These are phyloP conservation scores for Fonsecaea nubica DNA, from an alignment of 2,329 filamentous ascomycete genomes.

Conservation along the genomic window DNA sequence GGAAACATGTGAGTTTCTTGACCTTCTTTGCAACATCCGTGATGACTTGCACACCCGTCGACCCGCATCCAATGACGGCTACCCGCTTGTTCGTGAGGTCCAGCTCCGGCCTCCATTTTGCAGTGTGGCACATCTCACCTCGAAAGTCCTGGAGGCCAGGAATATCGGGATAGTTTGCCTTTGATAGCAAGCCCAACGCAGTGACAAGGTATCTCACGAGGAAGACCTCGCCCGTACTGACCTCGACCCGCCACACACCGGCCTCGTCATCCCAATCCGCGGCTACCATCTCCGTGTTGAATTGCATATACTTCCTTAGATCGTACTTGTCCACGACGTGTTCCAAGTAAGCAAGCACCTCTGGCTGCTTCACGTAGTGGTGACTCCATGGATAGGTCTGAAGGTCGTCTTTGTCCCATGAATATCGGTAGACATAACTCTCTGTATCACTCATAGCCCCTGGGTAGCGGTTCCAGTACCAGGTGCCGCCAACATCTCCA, in stretches of 20 bases:
- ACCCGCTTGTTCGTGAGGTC: conserved; percentile 47
- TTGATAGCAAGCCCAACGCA: conserved; percentile 49
- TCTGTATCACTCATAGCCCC: conserved; percentile 46
- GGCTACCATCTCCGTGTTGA: conserved; percentile 51
- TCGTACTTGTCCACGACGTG: conserved; percentile 55
- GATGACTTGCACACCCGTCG: conserved; percentile 64
- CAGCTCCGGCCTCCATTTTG: conserved; percentile 48
- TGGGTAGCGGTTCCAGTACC: conserved; percentile 50
- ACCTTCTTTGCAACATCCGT: conserved; percentile 43
- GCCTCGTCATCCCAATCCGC: conserved; percentile 49
- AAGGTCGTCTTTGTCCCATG: conserved; percentile 45
- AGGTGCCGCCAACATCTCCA: conserved; percentile 49
- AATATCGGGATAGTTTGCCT: conserved; percentile 48
- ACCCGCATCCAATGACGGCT: conserved; percentile 69
- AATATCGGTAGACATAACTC: conserved; percentile 45
- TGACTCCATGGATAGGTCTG: conserved; percentile 33
- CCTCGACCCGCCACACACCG: conserved; percentile 54
- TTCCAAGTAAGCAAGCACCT: conserved; percentile 57
- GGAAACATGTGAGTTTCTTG: conserved; percentile 43
- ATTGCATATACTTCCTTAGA: conserved; percentile 54
- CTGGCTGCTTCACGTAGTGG: conserved; percentile 39
- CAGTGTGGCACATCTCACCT: conserved; percentile 50
- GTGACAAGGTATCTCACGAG: conserved; percentile 49
- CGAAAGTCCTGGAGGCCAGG: conserved; percentile 48
- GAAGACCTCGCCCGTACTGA: conserved; percentile 47